Conservation (phyloP, 2,329 filamentous ascomycete species). For the Penicillium sp. region DNA sequence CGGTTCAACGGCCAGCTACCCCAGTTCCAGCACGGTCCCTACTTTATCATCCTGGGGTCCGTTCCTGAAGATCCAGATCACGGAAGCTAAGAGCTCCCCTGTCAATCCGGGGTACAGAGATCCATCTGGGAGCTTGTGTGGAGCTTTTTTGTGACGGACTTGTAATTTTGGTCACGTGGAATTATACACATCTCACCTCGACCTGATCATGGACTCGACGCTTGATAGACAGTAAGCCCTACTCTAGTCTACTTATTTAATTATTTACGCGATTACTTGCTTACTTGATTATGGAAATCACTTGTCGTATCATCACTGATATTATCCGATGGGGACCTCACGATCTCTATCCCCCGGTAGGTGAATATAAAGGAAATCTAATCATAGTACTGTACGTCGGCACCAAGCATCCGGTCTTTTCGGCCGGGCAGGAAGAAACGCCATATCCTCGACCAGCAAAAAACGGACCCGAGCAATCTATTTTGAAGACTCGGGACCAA, state of each 20-base stretch:
- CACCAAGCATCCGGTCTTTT: slow-evolving; percentile 26
- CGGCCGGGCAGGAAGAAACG: slow-evolving; percentile 25
- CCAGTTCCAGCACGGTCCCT: slow-evolving; percentile 20
- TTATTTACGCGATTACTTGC: neutral
- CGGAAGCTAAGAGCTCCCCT: slow-evolving; percentile 1
- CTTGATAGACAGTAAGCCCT: neutral
- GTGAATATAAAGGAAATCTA: slow-evolving; percentile 29
- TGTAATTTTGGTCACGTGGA: slow-evolving; percentile 14
- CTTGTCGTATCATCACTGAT: slow-evolving; percentile 22
- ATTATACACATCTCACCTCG: neutral
- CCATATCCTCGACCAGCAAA: slow-evolving; percentile 30
- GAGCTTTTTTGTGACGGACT: slow-evolving; percentile 11
- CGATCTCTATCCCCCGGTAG: slow-evolving; percentile 24
- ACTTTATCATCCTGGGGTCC: slow-evolving; percentile 10
- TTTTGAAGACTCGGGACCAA: slow-evolving; percentile 8
- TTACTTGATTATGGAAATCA: neutral
- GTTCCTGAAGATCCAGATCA: slow-evolving; percentile 14
- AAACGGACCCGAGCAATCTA: slow-evolving; percentile 13
- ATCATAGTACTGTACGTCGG: slow-evolving; percentile 24
- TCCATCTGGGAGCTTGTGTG: slow-evolving; percentile 19
- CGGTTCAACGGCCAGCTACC: neutral
- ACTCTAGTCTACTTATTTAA: neutral
- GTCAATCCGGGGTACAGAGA: slow-evolving; percentile 20
- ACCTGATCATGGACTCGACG: neutral
- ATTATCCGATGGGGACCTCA: slow-evolving; percentile 27